A percentile compares a stretch with the other conserved stretches of the same genome.
Conservation (phyloP, 2,329 filamentous ascomycete genomes). For the Parasarocladium wereldwijsianum region DNA sequence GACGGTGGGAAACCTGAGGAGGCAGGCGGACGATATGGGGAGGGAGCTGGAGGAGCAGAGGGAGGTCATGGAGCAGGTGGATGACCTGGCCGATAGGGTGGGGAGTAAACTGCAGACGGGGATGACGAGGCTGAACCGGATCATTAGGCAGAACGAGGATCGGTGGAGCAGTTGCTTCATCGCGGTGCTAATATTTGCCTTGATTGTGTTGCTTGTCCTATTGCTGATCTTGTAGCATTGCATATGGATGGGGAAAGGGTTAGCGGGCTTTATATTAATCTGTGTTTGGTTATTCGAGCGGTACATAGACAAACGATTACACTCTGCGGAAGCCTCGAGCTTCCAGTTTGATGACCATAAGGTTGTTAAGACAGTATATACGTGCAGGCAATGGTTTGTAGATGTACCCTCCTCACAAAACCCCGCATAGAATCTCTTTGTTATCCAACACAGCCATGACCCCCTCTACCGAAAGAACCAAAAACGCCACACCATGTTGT, state of each 20-base stretch:
- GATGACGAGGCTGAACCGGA: conserved; percentile 70
- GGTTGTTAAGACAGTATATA: no score
- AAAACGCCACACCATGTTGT: not conserved
- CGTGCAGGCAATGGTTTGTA: no score
- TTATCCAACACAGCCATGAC: no score
- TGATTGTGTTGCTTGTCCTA: conserved; percentile 75
- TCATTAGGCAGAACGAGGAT: conserved; percentile 87
- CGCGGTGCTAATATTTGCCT: conserved; percentile 68
- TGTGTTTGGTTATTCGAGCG: no score
- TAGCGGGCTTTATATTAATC: no score
- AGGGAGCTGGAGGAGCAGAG: conserved; percentile 89
- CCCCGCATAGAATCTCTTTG: no score
- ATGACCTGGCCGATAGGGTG: conserved; percentile 73
- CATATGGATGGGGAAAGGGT: no score
- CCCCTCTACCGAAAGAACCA: no score
- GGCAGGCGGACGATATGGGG: conserved; percentile 92
- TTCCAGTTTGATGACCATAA: no score
- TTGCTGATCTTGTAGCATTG: conserved; percentile 46
- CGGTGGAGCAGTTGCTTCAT: conserved; percentile 80
- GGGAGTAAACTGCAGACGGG: conserved; percentile 74
- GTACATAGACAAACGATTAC: no score
- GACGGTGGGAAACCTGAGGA: conserved; percentile 78
- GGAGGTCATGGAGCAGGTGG: conserved; percentile 75
- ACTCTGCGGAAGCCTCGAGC: no score
- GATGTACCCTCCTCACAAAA: no score